These are phyloP conservation scores for Delitschia confertaspora DNA, from an alignment of 495 filamentous ascomycete species.

Conservation along the genomic window DNA sequence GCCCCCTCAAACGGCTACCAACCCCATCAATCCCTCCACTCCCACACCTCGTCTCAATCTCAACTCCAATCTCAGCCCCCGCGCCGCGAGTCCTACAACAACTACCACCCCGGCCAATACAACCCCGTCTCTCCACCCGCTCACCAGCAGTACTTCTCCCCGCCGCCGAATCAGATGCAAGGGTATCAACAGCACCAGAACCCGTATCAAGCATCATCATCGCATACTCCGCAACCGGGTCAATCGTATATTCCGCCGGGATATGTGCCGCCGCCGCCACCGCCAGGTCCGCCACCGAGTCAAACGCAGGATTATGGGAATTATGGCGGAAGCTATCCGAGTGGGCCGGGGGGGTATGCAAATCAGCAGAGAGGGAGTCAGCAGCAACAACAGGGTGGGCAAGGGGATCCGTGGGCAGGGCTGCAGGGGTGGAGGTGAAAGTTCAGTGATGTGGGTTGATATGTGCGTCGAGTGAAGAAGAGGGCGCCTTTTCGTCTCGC, in stretches of 20 bases:
- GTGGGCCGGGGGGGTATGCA: constrained; percentile 52
- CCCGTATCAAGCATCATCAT: constrained; percentile 16
- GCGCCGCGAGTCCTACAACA: constrained; percentile 31
- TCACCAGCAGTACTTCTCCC: constrained; percentile 33
- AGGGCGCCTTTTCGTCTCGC: too few species aligned
- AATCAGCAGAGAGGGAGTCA: constrained; percentile 34
- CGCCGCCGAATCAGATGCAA: constrained; percentile 20
- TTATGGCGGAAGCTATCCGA: constrained; percentile 42
- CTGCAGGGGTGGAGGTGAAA: constrained; percentile 81
- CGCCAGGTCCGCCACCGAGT: constrained; percentile 59
- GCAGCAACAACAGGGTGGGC: constrained; percentile 33
- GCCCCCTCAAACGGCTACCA: constrained; percentile 16
- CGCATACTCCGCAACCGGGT: constrained; percentile 3
- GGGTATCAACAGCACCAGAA: constrained; percentile 6
- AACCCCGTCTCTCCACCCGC: constrained; percentile 34
- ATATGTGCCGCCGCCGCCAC: constrained; percentile 86
- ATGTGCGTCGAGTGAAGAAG: too few species aligned
- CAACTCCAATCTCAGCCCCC: constrained; percentile 30
- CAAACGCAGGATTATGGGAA: constrained; percentile 55
- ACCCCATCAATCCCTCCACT: constrained; percentile 6
- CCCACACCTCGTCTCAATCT: constrained; percentile 15
- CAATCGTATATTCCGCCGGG: constrained; percentile 54
- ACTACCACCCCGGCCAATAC: constrained; percentile 39
- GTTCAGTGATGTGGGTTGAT: too few species aligned
- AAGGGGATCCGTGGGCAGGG: constrained; percentile 73